Percentiles rank a stretch among this genome's conserved stretches.
These are phyloP conservation scores for Pyracantha coccinea DNA, from an alignment of 331 rosid genomes.

Conservation along the genomic window DNA sequence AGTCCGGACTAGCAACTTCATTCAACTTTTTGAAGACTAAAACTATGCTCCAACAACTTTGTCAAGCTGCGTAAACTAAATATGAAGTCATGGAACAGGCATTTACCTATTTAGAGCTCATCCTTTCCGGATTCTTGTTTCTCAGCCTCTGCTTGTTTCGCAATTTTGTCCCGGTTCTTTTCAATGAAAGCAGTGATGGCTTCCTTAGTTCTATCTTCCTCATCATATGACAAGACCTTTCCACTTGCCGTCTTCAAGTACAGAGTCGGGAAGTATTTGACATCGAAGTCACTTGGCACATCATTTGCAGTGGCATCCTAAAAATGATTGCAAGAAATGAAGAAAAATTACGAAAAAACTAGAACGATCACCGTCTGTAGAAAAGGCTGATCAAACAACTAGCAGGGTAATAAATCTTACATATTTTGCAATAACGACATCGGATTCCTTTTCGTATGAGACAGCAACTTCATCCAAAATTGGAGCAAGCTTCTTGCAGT, in stretches of 20 bases:
- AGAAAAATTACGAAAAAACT: not conserved
- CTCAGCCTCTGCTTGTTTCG: not conserved
- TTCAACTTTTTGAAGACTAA: not conserved
- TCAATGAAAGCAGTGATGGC: conserved; percentile 62
- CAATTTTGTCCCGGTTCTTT: conserved; percentile 54
- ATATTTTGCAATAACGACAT: conserved; percentile 63
- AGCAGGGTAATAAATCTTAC: conserved; percentile 34
- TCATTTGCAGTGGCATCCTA: conserved; percentile 85
- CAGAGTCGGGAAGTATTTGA: conserved; percentile 63
- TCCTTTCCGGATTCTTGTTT: conserved; percentile 41
- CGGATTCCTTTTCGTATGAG: conserved; percentile 52
- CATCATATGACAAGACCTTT: conserved; percentile 36
- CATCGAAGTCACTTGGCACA: conserved; percentile 52
- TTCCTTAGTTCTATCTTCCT: conserved; percentile 61
- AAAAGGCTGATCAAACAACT: no score
- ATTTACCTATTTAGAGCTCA: conserved; percentile 66
- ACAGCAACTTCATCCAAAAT: conserved; percentile 80
- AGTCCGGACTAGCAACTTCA: no score
- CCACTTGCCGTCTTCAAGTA: conserved; percentile 77
- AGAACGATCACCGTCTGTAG: not conserved
- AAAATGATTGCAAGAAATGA: not conserved
- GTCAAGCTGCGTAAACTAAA: not conserved
- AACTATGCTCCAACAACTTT: not conserved
- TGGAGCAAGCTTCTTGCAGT: conserved; percentile 78
- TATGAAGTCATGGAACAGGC: not conserved